phyloP scores from a whole-genome alignment of 495 filamentous ascomycete species.

The Trichocladium antarcticum region DNA sequence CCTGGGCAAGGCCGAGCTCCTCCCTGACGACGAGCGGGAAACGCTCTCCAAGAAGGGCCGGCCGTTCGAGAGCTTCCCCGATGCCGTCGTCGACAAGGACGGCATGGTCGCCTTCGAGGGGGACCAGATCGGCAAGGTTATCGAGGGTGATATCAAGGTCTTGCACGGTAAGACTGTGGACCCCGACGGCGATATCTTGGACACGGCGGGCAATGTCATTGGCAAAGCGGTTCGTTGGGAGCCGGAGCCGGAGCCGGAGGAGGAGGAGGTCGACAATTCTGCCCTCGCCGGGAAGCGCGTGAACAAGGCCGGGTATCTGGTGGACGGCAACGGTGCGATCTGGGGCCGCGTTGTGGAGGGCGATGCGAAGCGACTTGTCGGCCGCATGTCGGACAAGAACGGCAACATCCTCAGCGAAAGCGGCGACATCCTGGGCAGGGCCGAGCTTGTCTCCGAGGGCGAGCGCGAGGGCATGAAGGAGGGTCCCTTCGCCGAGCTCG shows the following conservation, averaged over 20 bases:
- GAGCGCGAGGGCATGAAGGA: constrained; percentile 57
- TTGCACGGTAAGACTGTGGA: constrained; percentile 69
- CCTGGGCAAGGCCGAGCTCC: constrained; percentile 62
- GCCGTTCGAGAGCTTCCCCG: constrained; percentile 65
- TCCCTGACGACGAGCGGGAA: constrained; percentile 61
- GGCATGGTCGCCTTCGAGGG: constrained; percentile 59
- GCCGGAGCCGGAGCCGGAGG: constrained; percentile 39
- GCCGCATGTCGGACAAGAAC: constrained; percentile 70
- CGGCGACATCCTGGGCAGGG: constrained; percentile 66
- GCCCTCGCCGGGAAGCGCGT: constrained; percentile 69
- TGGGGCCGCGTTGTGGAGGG: constrained; percentile 68
- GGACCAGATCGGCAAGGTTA: constrained; percentile 57
- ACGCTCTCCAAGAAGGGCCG: constrained; percentile 47
- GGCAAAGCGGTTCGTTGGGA: constrained; percentile 74
- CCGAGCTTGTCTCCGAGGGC: constrained; percentile 65
- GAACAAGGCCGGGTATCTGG: constrained; percentile 77
- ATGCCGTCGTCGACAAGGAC: constrained; percentile 54
- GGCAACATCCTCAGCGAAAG: constrained; percentile 73
- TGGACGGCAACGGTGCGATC: constrained; percentile 62
- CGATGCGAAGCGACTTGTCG: constrained; percentile 55
- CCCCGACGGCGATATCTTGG: constrained; percentile 73
- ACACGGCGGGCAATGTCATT: constrained; percentile 67
- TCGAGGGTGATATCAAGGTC: constrained; percentile 65
- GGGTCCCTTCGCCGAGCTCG: constrained; percentile 68
- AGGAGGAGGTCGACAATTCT: constrained; percentile 49